These are phyloP conservation scores for Dunaliella sp. DNA, from an alignment of 139 green algal genomes.

Conservation along the genomic window DNA sequence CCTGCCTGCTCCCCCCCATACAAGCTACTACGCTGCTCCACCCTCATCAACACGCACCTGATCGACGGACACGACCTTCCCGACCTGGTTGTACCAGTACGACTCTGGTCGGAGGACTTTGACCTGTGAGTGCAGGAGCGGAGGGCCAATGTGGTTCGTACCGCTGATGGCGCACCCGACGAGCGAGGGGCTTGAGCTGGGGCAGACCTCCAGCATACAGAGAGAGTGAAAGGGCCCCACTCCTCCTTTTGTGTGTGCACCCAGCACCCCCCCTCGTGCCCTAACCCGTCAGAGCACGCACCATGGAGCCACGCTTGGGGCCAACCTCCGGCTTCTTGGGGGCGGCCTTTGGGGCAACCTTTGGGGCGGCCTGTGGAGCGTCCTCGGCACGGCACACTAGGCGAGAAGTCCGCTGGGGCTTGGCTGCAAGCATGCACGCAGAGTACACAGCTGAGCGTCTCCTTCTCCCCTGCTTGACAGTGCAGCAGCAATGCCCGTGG, in stretches of 20 bases:
- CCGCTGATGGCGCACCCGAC: too few species aligned
- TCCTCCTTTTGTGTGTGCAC: not conserved
- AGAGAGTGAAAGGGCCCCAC: too few species aligned
- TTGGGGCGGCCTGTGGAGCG: conserved; percentile 36
- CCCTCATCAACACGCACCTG: conserved; percentile 59
- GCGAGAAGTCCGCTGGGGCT: conserved; percentile 31
- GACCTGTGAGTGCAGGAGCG: too few species aligned
- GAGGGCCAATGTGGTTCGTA: too few species aligned
- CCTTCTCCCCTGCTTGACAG: too few species aligned
- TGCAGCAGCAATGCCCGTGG: too few species aligned
- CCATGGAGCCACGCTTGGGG: conserved; percentile 78
- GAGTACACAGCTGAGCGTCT: too few species aligned
- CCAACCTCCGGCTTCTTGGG: conserved; percentile 67
- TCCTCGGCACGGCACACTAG: conserved; percentile 46
- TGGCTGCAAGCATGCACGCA: conserved; percentile 22
- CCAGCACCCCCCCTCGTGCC: not conserved
- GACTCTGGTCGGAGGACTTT: conserved; percentile 96
- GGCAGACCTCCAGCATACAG: too few species aligned
- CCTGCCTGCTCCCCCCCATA: not conserved
- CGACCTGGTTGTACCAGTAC: conserved; percentile 98
- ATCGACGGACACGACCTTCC: conserved; percentile 98
- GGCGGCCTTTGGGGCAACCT: conserved; percentile 43
- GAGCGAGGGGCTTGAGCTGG: too few species aligned
- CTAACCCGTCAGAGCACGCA: too few species aligned
- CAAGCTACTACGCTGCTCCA: not conserved